phyloP scores from a whole-genome alignment of 1,139 yeast genomes.

The Blastobotrys arbuscula region DNA sequence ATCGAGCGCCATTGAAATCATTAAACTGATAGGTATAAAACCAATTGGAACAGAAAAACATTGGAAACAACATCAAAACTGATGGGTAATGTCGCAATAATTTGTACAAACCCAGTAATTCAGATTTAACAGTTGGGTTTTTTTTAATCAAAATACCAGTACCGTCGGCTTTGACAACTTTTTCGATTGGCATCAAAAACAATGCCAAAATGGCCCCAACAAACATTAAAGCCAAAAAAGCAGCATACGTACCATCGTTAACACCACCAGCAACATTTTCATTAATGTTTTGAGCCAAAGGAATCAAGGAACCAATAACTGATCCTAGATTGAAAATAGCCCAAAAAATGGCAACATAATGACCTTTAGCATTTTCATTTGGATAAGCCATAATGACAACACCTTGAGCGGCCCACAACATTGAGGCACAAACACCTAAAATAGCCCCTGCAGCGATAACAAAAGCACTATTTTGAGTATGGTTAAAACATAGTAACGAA shows the following conservation, averaged over 20 bases:
- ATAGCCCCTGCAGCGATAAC: conserved; percentile 56
- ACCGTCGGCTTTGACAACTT: conserved; percentile 50
- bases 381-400: conserved; percentile 54
- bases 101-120: conserved; percentile 40
- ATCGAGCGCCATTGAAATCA: conserved; percentile 51
- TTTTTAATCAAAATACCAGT: conserved; percentile 43
- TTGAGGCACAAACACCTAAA: conserved; percentile 52
- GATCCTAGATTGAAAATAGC: conserved; percentile 60
- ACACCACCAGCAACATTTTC: conserved; percentile 33
- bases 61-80: conserved; percentile 46
- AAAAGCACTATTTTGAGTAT: conserved; percentile 48
- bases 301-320: conserved; percentile 36
- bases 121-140: conserved; percentile 46
- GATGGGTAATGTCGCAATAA: conserved; percentile 45
- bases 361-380: conserved; percentile 50
- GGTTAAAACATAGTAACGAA: conserved; percentile 46
- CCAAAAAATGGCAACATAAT: conserved; percentile 53
- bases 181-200: conserved; percentile 45
- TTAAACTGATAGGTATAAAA: conserved; percentile 61
- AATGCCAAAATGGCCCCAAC: conserved; percentile 45
- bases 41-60: conserved; percentile 61
- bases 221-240: conserved; percentile 51
- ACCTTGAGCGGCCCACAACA: conserved; percentile 60
- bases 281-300: conserved; percentile 22
- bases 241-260: conserved; percentile 48